Percentiles rank a stretch among this genome's conserved stretches.
These are phyloP conservation scores for Onygenales sp. DNA, from an alignment of 2,329 filamentous ascomycete species.

Conservation along the genomic window DNA sequence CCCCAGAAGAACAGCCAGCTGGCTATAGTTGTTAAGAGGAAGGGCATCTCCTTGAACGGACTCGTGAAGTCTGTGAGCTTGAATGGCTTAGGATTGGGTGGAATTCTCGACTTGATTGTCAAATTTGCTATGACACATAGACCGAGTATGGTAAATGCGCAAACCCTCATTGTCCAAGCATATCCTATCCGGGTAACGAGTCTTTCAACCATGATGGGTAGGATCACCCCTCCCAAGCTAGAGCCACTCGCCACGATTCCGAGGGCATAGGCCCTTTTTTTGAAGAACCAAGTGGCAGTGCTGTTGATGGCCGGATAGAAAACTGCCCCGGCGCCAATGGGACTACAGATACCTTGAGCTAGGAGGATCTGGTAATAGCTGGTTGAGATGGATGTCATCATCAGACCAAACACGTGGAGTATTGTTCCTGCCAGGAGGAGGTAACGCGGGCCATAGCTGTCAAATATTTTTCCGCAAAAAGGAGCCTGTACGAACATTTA, in stretches of 20 bases:
- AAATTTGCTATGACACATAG: slow-evolving; percentile 45
- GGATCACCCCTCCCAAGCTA: slow-evolving; percentile 49
- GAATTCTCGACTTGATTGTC: slow-evolving; percentile 41
- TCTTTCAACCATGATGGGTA: slow-evolving; percentile 52
- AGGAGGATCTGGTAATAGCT: slow-evolving; percentile 51
- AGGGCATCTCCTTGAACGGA: slow-evolving; percentile 39
- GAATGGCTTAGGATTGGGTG: slow-evolving; percentile 30
- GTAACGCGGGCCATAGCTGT: slow-evolving; percentile 51
- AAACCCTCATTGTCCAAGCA: slow-evolving; percentile 48
- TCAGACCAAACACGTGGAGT: slow-evolving; percentile 48
- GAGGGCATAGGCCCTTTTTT: slow-evolving; percentile 43
- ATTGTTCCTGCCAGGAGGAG: slow-evolving; percentile 43
- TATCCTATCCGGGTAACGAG: slow-evolving; percentile 46
- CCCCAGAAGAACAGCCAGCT: slow-evolving; percentile 50
- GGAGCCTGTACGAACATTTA: slow-evolving; percentile 40
- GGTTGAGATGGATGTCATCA: slow-evolving; percentile 47
- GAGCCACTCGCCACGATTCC: slow-evolving; percentile 47
- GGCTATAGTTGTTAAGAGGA: slow-evolving; percentile 34
- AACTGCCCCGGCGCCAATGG: slow-evolving; percentile 41
- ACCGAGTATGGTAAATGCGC: slow-evolving; percentile 52
- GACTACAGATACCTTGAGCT: slow-evolving; percentile 45
- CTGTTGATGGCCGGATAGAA: slow-evolving; percentile 36
- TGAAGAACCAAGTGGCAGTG: slow-evolving; percentile 44
- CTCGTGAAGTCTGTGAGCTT: slow-evolving; percentile 38
- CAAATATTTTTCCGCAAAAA: slow-evolving; percentile 54